These are phyloP conservation scores for Actinomortierella wolfii DNA, from an alignment of 371 early-diverging fungal genomes.

Conservation along the genomic window DNA sequence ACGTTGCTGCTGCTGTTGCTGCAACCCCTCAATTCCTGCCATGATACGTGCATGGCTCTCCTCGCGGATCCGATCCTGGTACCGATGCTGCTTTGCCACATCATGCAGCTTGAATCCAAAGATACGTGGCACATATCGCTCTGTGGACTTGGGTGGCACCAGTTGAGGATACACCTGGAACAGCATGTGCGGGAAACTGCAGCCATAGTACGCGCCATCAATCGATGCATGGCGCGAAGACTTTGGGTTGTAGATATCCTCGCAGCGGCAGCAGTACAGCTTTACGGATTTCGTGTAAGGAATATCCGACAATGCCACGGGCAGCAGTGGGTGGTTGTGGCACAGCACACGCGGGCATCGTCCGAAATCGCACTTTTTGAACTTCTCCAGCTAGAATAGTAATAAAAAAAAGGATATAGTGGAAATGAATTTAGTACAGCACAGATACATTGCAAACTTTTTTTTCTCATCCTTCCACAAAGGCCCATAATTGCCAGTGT, in stretches of 20 bases:
- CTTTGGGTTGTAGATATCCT: conserved; percentile 94
- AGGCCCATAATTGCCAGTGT: too few species aligned
- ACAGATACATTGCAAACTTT: neutral
- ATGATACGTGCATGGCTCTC: conserved; percentile 54
- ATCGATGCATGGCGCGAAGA: conserved; percentile 78
- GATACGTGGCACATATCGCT: conserved; percentile 91
- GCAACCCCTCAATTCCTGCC: conserved; percentile 46
- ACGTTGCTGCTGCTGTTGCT: conserved; percentile 22
- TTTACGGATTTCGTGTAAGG: conserved; percentile 86
- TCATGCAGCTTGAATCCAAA: conserved; percentile 96
- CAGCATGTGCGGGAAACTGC: conserved; percentile 96
- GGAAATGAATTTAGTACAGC: neutral
- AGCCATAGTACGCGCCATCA: conserved; percentile 98
- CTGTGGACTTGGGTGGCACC: conserved; percentile 67
- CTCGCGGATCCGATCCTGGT: conserved; percentile 85
- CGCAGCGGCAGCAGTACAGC: conserved; percentile 92
- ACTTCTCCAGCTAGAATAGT: conserved; percentile 74
- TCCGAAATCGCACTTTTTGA: conserved; percentile 91
- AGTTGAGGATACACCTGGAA: conserved; percentile 90
- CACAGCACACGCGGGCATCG: conserved; percentile 95
- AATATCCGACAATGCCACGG: conserved; percentile 89
- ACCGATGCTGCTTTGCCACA: conserved; percentile 83
- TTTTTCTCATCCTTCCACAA: too few species aligned
- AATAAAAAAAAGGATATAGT: neutral
- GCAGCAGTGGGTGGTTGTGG: conserved; percentile 80